These are phyloP conservation scores for Deuterostichococcus epilithicus DNA, from an alignment of 139 green algal genomes.

Conservation along the genomic window DNA sequence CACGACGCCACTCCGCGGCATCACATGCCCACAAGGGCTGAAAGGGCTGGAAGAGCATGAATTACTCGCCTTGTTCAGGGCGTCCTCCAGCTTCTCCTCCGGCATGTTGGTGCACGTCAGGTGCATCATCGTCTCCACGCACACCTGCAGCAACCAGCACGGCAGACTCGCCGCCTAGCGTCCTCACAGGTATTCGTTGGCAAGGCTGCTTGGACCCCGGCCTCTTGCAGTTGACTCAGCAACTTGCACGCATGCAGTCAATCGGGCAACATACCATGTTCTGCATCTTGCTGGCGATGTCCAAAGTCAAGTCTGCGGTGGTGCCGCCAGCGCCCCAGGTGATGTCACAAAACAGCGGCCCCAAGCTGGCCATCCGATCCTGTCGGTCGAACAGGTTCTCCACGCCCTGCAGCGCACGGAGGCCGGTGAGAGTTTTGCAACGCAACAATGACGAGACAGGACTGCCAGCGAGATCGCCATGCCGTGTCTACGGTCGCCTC, in stretches of 20 bases:
- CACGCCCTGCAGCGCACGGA: conserved; percentile 64
- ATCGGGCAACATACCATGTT: conserved; percentile 64
- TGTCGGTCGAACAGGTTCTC: conserved; percentile 90
- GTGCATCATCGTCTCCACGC: conserved; percentile 98
- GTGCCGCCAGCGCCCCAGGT: conserved; percentile 96
- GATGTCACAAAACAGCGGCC: conserved; percentile 95
- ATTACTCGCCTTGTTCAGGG: conserved; percentile 65
- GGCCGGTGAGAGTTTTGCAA: too few relatives aligned
- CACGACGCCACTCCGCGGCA: too few relatives aligned
- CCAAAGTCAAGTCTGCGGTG: conserved; percentile 92
- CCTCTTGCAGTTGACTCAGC: too few relatives aligned
- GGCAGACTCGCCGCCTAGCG: too few relatives aligned
- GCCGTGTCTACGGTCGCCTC: background rate
- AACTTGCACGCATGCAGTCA: too few relatives aligned
- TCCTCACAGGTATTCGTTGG: too few relatives aligned
- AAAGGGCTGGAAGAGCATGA: too few relatives aligned
- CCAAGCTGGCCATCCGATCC: conserved; percentile 78
- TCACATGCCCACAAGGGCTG: too few relatives aligned
- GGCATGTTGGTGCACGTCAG: conserved; percentile 99
- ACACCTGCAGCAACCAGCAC: conserved; percentile 59
- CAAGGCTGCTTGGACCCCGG: too few relatives aligned
- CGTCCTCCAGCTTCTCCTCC: conserved; percentile 77
- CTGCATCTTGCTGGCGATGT: conserved; percentile 94
- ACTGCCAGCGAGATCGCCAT: too few relatives aligned
- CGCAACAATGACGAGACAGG: too few relatives aligned